A percentile compares a stretch with the other conserved stretches of the same genome.
Evolutionary conservation across 371 early-diverging fungal species (phyloP).

Genomic region (Apophysomyces sp.): DNA sequence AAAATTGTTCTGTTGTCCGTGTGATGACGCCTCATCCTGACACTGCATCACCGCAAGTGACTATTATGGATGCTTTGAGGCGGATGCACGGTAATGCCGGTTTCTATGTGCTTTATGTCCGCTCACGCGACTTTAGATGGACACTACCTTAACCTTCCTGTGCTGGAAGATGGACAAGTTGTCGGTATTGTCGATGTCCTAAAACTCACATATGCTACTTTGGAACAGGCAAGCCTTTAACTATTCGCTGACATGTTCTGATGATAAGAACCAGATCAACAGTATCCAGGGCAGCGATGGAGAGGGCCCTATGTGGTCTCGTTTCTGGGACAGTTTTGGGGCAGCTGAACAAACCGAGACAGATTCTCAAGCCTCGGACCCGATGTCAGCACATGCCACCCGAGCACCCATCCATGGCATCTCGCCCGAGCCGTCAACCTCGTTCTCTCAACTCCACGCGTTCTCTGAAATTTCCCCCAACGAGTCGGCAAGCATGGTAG

Average conservation of each 20-base stretch:
- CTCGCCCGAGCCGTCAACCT: slow-evolving; percentile 41
- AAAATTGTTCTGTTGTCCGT: slow-evolving; percentile 88
- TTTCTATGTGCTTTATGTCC: slow-evolving; percentile 6
- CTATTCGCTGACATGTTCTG: neutral
- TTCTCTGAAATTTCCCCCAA: slow-evolving; percentile 50
- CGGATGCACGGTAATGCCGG: slow-evolving; percentile 82
- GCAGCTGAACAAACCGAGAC: slow-evolving; percentile 29
- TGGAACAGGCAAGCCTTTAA: slow-evolving; percentile 59
- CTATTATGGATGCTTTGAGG: slow-evolving; percentile 92
- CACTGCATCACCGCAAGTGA: slow-evolving; percentile 78
- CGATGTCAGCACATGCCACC: slow-evolving; percentile 11
- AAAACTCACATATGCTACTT: slow-evolving; percentile 82
- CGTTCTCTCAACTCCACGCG: slow-evolving; percentile 28
- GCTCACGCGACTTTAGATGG: slow-evolving; percentile 61
- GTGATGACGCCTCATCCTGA: slow-evolving; percentile 99
- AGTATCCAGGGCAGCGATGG: slow-evolving; percentile 41
- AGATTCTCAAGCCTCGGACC: slow-evolving; percentile 41
- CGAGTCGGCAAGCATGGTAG: slow-evolving; percentile 50
- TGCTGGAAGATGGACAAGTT: slow-evolving; percentile 78
- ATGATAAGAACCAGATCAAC: slow-evolving; percentile 16
- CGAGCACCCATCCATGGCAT: slow-evolving; percentile 17
- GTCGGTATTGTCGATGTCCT: slow-evolving; percentile 94
- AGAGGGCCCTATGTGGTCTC: slow-evolving; percentile 52
- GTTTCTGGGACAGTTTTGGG: slow-evolving; percentile 54
- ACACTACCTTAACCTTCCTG: slow-evolving; percentile 96